Conservation (phyloP, 2,329 filamentous ascomycete genomes). For the Mollisiaceae sp. region DNA sequence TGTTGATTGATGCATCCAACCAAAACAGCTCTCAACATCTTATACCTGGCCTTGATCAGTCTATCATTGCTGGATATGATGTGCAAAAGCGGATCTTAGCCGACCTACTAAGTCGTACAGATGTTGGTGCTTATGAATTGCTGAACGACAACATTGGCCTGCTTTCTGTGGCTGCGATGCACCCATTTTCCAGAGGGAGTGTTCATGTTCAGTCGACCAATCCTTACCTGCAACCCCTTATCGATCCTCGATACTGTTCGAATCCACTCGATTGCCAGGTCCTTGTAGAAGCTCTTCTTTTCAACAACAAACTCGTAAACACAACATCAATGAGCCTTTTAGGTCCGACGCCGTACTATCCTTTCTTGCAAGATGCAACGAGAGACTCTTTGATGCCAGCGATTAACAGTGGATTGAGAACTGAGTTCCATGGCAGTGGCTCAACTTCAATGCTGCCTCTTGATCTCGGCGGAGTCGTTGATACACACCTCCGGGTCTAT, state of each 20-base stretch:
- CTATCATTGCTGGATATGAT: constrained; percentile 33
- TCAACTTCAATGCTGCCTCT: constrained; percentile 36
- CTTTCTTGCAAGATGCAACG: constrained; percentile 31
- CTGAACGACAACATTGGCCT: constrained; percentile 35
- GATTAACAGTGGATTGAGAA: constrained; percentile 31
- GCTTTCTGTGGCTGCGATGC: constrained; percentile 48
- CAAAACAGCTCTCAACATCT: constrained; percentile 31
- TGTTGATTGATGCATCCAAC: constrained; percentile 28
- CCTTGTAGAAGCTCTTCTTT: constrained; percentile 34
- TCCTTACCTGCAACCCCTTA: constrained; percentile 48
- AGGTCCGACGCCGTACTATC: constrained; percentile 32
- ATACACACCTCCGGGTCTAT: constrained; percentile 37
- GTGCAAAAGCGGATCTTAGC: constrained; percentile 33
- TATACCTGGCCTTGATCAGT: constrained; percentile 29
- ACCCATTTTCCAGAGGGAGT: constrained; percentile 60
- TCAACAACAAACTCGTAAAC: constrained; percentile 35
- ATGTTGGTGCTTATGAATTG: constrained; percentile 36
- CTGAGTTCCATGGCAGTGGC: constrained; percentile 37
- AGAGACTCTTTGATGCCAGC: constrained; percentile 30
- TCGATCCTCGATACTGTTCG: constrained; percentile 47
- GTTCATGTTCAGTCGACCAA: constrained; percentile 57
- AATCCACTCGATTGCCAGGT: constrained; percentile 36
- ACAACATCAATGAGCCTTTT: constrained; percentile 33
- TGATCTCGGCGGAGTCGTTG: constrained; percentile 37
- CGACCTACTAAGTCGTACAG: constrained; percentile 25